These are phyloP conservation scores for Pythium periplocum DNA, from an alignment of 352 stramenopile species.

Conservation along the genomic window DNA sequence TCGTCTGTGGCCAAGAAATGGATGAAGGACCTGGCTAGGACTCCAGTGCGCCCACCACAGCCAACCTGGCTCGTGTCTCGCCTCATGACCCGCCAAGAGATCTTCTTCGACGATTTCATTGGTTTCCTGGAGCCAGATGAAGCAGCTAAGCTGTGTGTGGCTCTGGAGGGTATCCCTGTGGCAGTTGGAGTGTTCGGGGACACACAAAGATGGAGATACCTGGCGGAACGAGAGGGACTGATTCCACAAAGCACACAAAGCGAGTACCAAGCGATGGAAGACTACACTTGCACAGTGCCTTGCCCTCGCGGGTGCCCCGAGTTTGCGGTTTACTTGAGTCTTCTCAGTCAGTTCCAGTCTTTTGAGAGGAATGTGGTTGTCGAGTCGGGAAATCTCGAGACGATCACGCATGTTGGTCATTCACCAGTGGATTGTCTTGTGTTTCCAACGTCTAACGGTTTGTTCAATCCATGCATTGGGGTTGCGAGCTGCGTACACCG, in stretches of 20 bases:
- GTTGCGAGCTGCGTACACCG: constrained; percentile 43
- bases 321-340: constrained; percentile 35
- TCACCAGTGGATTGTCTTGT: constrained; percentile 47
- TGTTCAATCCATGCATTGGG: constrained; percentile 32
- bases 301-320: constrained; percentile 14
- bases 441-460: constrained; percentile 44
- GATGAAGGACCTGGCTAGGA: too few relatives aligned
- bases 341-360: constrained; percentile 30
- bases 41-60: too few relatives aligned
- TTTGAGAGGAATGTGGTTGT: constrained; percentile 32
- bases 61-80: too few relatives aligned
- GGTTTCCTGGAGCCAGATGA: constrained; percentile 3
- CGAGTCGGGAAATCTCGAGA: constrained; percentile 38
- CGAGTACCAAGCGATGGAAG: not conserved
- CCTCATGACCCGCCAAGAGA: constrained; percentile 3
- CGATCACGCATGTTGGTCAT: constrained; percentile 22
- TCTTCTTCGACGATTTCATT: constrained; percentile 14
- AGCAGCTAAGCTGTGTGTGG: constrained; percentile 6
- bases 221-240: constrained; percentile 4
- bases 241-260: not conserved
- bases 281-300: constrained; percentile 5
- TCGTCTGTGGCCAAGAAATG: too few relatives aligned
- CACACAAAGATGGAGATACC: constrained; percentile 9
- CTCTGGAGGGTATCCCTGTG: not conserved
- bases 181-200: constrained; percentile 2